Evolutionary conservation across 208 protist species (phyloP), one percentile per base, ranked within the genome.

Genomic region (Lotmaria passim): DNA sequence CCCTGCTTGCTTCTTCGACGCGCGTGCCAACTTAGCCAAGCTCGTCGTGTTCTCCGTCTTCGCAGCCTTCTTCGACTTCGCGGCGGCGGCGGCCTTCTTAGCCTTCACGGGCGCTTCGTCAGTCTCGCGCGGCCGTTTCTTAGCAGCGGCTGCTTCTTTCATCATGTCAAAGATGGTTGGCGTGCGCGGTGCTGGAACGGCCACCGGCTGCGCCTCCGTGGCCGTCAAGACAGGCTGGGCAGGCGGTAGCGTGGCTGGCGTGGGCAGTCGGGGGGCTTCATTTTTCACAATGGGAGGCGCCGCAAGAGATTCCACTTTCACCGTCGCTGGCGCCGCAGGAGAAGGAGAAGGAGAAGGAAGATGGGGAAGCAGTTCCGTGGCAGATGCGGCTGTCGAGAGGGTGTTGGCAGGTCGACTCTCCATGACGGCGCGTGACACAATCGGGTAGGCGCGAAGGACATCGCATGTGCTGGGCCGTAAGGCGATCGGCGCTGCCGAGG

Each of bases 1-100:
- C 8, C 15, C 34, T 6, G 17, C 48, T 48, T 61, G 69, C 10
- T 75, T 78, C 68, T 73, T 83, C 8, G 88, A 93, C 12, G 88
- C 86, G 38, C 86, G 87, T 2, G 88, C 84, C 30, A 94, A 67
- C 56, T 93, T 94, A 21, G 82, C 63, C 26, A 94, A 57, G 51
- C 84, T 94, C 33, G 62, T 90, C 12, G 75, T 86, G 28, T 51
- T 62, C 43, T 72, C 75, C 36, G 17, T 69, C 36, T 85, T 83
- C 24, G 55, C 64, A 3, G 46, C 58, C 39, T 73, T 85, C 38
- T 65, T 74, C 5, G 66, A 21, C 48, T 63, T 74, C 23, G 59
- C 36, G 11, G 31, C 46, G 0, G 31, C 46, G 0, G 56, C 30
- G 0, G 44, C 56, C 34, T 73, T 85, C 44, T 69, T 74, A 3